phyloP scores from a whole-genome alignment of 805 yeast genomes.

The Groenewaldozyma salmanticensis region DNA sequence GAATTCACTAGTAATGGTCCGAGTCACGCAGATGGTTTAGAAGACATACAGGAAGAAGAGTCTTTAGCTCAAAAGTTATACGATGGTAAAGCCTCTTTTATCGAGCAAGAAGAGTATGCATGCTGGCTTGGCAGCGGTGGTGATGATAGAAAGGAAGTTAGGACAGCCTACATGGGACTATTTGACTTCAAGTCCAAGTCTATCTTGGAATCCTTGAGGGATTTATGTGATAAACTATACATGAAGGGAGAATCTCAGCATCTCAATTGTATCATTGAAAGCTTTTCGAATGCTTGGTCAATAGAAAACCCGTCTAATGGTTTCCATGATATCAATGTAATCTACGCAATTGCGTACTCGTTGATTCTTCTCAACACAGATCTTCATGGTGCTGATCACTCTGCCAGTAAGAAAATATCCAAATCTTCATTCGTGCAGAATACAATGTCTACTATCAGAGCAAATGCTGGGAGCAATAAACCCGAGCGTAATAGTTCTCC shows the following conservation, averaged over 20 bases:
- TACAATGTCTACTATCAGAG: slow-evolving; percentile 37
- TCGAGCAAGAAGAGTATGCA: slow-evolving; percentile 33
- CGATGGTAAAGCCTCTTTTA: slow-evolving; percentile 9
- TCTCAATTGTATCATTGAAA: slow-evolving; percentile 61
- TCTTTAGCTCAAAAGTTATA: slow-evolving; percentile 11
- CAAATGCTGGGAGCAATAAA: slow-evolving; percentile 5
- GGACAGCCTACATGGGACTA: slow-evolving; percentile 30
- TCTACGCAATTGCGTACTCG: slow-evolving; percentile 64
- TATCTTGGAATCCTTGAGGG: slow-evolving; percentile 47
- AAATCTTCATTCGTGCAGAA: slow-evolving; percentile 40
- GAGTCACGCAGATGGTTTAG: no score
- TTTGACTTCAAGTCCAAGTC: slow-evolving; percentile 39
- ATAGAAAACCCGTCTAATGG: slow-evolving; percentile 37
- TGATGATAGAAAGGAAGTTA: slow-evolving; percentile 22
- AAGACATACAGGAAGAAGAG: no score
- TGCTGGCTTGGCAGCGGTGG: slow-evolving; percentile 29
- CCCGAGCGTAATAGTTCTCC: neutral
- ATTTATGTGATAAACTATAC: slow-evolving; percentile 55
- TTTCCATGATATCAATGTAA: slow-evolving; percentile 44
- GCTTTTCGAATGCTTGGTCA: slow-evolving; percentile 58
- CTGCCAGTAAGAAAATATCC: slow-evolving; percentile 26
- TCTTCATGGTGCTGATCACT: slow-evolving; percentile 45
- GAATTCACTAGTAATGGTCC: no score
- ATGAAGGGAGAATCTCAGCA: slow-evolving; percentile 77
- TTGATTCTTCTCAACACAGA: slow-evolving; percentile 69